Evolutionary conservation across 495 filamentous ascomycete species (phyloP).

Genomic region (Delitschia confertaspora): DNA sequence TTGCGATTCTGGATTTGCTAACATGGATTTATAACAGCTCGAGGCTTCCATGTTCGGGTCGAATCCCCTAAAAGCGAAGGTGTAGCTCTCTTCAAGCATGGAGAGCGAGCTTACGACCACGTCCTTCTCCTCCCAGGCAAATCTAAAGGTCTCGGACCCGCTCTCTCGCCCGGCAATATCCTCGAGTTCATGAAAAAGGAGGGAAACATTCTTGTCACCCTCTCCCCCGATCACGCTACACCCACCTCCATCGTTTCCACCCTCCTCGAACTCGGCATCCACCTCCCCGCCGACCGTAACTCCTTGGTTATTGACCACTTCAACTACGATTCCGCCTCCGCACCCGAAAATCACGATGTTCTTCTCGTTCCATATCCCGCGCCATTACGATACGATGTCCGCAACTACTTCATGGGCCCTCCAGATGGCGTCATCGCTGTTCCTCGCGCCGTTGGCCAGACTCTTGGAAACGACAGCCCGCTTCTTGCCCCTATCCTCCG

Average conservation of each 20-base stretch:
- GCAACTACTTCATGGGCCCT: conserved; percentile 69
- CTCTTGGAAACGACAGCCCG: conserved; percentile 61
- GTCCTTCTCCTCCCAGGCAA: conserved; percentile 77
- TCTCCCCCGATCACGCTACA: conserved; percentile 63
- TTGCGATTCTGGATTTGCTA: conserved; percentile 7
- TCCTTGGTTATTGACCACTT: conserved; percentile 88
- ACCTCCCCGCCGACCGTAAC: conserved; percentile 75
- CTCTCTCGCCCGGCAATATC: conserved; percentile 74
- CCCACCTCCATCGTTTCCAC: conserved; percentile 74
- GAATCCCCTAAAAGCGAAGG: conserved; percentile 79
- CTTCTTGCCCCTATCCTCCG: conserved; percentile 73
- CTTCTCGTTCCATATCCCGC: conserved; percentile 62
- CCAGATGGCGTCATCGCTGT: conserved; percentile 68
- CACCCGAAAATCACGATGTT: conserved; percentile 79
- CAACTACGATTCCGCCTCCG: conserved; percentile 72
- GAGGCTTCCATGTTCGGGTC: conserved; percentile 72
- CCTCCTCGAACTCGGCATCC: conserved; percentile 83
- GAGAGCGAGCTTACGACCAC: conserved; percentile 85
- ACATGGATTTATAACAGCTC: conserved; percentile 51
- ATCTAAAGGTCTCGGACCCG: conserved; percentile 83
- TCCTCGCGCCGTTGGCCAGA: conserved; percentile 69
- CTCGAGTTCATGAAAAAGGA: conserved; percentile 84
- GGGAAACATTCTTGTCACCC: conserved; percentile 86
- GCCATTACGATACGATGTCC: conserved; percentile 56
- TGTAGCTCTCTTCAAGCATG: conserved; percentile 75